Evolutionary conservation across 2,329 filamentous ascomycete species (phyloP), one percentile per base, ranked within the genome.

Genomic region (Ambrosiella beaveri): DNA sequence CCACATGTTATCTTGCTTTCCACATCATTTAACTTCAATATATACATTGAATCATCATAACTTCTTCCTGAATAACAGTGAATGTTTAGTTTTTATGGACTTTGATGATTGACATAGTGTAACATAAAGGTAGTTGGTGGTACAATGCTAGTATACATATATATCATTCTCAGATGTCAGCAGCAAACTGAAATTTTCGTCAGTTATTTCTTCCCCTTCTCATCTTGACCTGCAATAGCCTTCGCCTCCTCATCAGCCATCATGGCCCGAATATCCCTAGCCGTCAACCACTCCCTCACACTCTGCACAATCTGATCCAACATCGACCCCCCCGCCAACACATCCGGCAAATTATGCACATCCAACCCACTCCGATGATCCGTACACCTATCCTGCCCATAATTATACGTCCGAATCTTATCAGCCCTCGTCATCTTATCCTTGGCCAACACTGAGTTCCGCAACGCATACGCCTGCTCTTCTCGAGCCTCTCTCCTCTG

Each of bases 391-490:
- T 89, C 77, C 66, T 81, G 79, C 62, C 72, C 74, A 69, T 80
- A 82, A 68, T 96, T 95, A 70, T 96, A 96, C 0, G 90, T 96
- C 61, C 90, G 77, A 60, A 98, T 85, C 74, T 98, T 98, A 72
- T 97, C 89, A 52, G 88, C 88, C 47, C 93, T 79, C 5, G 90
- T 93, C 72, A 93, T 90, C 65, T 85, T 85, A 59, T 89, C 82
- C 63, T 83, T 80, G 40, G 86, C 82, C 62, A 95, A 78, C 2
- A 89, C 88, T 62, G 84, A 88, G 67, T 89, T 80, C 58, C 90
- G 76, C 69, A 97, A 68, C 19, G 75, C 77, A 15, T 83, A 75
- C 36, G 90, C 78, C 68, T 91, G 82, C 64, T 88, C 87, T 69
- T 98, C 91, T 38, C 88, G 80, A 63, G 84, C 83, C 68, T 95